These are phyloP conservation scores for Phaseolus lunatus DNA, from an alignment of 306 rosid species.

Conservation along the genomic window DNA sequence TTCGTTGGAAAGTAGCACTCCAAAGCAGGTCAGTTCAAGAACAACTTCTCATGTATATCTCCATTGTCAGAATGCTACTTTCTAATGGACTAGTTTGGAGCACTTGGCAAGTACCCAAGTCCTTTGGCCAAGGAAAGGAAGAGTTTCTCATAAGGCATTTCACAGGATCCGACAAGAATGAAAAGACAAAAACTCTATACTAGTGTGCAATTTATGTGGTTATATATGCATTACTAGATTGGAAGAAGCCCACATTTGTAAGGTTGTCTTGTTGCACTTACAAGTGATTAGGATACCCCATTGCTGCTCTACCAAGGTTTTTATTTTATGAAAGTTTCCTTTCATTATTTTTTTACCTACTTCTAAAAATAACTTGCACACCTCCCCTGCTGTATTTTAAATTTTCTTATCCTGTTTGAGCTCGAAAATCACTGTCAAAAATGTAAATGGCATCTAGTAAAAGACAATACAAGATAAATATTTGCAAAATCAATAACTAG, in stretches of 20 bases:
- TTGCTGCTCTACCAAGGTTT: not conserved
- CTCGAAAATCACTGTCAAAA: constrained; percentile 10
- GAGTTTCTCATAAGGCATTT: constrained; percentile 1
- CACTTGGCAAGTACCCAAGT: not conserved
- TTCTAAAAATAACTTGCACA: constrained; percentile 11
- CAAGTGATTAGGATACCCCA: not conserved
- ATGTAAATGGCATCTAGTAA: not conserved
- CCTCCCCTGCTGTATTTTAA: constrained; percentile 10
- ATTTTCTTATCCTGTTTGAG: not conserved
- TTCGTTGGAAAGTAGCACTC: not conserved
- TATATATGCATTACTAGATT: not conserved
- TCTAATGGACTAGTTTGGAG: constrained; percentile 1
- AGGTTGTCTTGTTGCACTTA: not conserved
- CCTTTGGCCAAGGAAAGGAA: constrained; percentile 3
- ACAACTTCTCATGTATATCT: not conserved
- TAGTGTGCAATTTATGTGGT: not conserved
- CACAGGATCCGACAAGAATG: constrained; percentile 9
- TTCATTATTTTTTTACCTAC: not conserved
- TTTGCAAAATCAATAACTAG: constrained; percentile 23
- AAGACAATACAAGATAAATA: constrained; percentile 1
- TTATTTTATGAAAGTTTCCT: constrained; percentile 24
- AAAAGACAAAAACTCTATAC: not conserved
- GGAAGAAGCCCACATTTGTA: constrained; percentile 28
- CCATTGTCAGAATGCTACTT: constrained; percentile 9
- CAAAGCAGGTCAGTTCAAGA: not conserved